Evolutionary conservation across 1,139 yeast species (phyloP), one percentile per base, ranked within the genome.

Genomic region (Meyerozyma smithsonii): DNA sequence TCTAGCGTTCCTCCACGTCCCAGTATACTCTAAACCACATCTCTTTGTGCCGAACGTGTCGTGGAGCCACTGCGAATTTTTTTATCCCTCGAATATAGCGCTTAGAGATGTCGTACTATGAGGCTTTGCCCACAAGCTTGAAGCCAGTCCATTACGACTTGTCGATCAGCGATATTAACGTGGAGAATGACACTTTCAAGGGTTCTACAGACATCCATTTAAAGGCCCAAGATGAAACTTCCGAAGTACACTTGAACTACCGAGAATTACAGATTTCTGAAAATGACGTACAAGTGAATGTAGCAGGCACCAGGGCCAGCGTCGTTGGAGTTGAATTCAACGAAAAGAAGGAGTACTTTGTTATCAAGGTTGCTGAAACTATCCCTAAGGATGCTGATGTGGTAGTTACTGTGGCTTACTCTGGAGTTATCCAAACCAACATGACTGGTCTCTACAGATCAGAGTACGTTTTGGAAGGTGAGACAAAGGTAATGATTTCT

Each of bases 371-470:
- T 32, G 52, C 45, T 34, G 19, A 14, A 4, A 35, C 45, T 16
- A 15, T 32, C 1, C 37, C 51, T 12, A 35, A 36, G 20, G 40
- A 49, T 4, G 45, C 40, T 10, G 48, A 44, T 11, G 34, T 36
- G 4, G 10, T 7, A 8, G 28, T 18, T 11, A n/a, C 12, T 8
- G 14, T 36, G 12, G 35, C 11, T 8, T 36, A 21, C 35, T 8
- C 10, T 10, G 51, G 51, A 8, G 39, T 44, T 30, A 38, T 49
- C 39, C 47, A 49, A 44, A 48, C 46, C 35, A 67, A 64, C 52
- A 80, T 85, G 86, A 82, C 85, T 26, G 92, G 94, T 14, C 84
- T 84, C 63, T 85, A 85, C 66, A 78, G 92, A 55, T 85, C 95
- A 5, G 76, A 79, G 30, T 87, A 87, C 62, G 61, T 64, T 38